phyloP scores from a whole-genome alignment of 1,284 basidiomycete genomes.

The Sanghuangporus sanghuang region DNA sequence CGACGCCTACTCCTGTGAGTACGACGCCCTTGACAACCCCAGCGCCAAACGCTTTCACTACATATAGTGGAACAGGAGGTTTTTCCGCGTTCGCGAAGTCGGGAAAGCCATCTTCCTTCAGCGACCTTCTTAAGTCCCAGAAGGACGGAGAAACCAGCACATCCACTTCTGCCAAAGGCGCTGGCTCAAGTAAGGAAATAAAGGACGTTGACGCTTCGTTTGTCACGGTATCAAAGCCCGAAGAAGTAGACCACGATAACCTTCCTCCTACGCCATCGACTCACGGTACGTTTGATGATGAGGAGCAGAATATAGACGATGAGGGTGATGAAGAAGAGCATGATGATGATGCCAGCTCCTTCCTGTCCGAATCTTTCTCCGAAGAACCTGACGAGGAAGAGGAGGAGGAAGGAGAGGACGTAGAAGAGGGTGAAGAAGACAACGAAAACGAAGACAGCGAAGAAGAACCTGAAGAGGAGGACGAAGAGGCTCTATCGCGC shows the following conservation, averaged over 20 bases:
- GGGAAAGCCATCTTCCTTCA: slow-evolving; percentile 31
- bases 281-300: slow-evolving; percentile 14
- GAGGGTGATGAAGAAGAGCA: slow-evolving; percentile 20
- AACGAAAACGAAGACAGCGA: slow-evolving; percentile 29
- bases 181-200: background rate
- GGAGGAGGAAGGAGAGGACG: slow-evolving; percentile 24
- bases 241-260: slow-evolving; percentile 15
- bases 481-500: background rate
- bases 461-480: slow-evolving; percentile 18
- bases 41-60: slow-evolving; percentile 32
- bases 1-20: slow-evolving; percentile 18
- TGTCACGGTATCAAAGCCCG: slow-evolving; percentile 9
- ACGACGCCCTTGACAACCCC: slow-evolving; percentile 30
- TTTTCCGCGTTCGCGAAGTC: slow-evolving; percentile 29
- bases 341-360: slow-evolving; percentile 21
- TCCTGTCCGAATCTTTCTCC: slow-evolving; percentile 20
- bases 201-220: slow-evolving; percentile 20
- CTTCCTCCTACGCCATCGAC: slow-evolving; percentile 17
- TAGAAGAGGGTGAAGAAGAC: slow-evolving; percentile 25
- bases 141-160: slow-evolving; percentile 20
- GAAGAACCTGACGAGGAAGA: slow-evolving; percentile 21
- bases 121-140: slow-evolving; percentile 31
- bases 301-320: slow-evolving; percentile 19
- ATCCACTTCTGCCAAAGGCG: background rate
- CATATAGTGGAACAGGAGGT: slow-evolving; percentile 37